These are phyloP conservation scores for Pharus latifolius DNA, from an alignment of 176 grass and related monocot genomes.

Conservation along the genomic window DNA sequence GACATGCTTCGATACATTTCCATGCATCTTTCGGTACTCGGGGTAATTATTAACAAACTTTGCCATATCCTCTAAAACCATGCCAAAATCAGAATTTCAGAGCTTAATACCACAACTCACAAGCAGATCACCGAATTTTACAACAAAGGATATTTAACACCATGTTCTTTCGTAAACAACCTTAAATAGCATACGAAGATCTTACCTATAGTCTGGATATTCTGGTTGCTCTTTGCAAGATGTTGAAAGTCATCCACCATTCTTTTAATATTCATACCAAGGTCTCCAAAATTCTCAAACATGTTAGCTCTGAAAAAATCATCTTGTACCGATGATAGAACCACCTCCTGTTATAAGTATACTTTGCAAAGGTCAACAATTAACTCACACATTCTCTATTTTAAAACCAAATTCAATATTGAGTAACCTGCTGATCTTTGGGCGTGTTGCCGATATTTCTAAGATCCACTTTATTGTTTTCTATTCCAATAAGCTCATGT, in stretches of 20 bases:
- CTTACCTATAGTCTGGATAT: slow-evolving; percentile 89
- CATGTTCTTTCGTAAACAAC: slow-evolving; percentile 7
- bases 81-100: not conserved
- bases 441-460: slow-evolving; percentile 54
- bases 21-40: slow-evolving; percentile 83
- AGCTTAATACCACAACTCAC: not conserved
- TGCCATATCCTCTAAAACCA: slow-evolving; percentile 79
- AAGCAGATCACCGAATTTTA: not conserved
- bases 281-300: slow-evolving; percentile 95
- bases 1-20: slow-evolving; percentile 98
- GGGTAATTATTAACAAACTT: slow-evolving; percentile 94
- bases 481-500: slow-evolving; percentile 89
- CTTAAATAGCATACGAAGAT: not conserved
- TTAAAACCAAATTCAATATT: slow-evolving; percentile 23
- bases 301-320: slow-evolving; percentile 82
- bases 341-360: slow-evolving; percentile 68
- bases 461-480: slow-evolving; percentile 93
- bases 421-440: slow-evolving; percentile 87
- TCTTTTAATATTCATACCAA: slow-evolving; percentile 99
- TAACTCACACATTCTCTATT: not conserved
- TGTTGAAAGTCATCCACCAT: slow-evolving; percentile 99
- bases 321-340: slow-evolving; percentile 90
- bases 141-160: not conserved
- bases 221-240: slow-evolving; percentile 94
- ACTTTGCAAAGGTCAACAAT: slow-evolving; percentile 29